phyloP scores from a whole-genome alignment of 306 rosid species.

The Ormosia semicastrata region DNA sequence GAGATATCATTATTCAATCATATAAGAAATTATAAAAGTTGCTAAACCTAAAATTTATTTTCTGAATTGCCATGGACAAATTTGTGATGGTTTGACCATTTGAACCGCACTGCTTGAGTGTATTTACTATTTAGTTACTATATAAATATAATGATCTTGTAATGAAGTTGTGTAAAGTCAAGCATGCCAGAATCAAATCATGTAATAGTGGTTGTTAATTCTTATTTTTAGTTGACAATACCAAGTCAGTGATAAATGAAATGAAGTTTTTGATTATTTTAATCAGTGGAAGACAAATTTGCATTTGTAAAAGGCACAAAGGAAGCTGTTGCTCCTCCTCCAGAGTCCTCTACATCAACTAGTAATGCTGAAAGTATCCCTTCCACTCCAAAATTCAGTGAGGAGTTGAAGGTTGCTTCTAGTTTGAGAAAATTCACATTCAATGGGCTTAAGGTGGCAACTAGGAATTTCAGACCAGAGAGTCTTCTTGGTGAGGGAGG shows the following conservation, averaged over 20 bases:
- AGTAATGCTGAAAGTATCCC: slow-evolving; percentile 71
- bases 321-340: slow-evolving; percentile 40
- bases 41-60: neutral
- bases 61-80: neutral
- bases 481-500: slow-evolving; percentile 99
- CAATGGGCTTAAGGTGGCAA: slow-evolving; percentile 85
- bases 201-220: slow-evolving; percentile 15
- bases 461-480: slow-evolving; percentile 96
- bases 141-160: slow-evolving; percentile 8
- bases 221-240: slow-evolving; percentile 15
- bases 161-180: slow-evolving; percentile 4
- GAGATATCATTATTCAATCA: slow-evolving; percentile 1
- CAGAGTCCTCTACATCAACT: slow-evolving; percentile 62
- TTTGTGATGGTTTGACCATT: slow-evolving; percentile 8
- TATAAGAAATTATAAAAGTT: neutral
- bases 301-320: slow-evolving; percentile 54
- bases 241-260: slow-evolving; percentile 7
- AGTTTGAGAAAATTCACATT: slow-evolving; percentile 89
- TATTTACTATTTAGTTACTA: neutral
- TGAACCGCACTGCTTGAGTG: neutral
- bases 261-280: slow-evolving; percentile 19
- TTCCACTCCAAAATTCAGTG: slow-evolving; percentile 79
- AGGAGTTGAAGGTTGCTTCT: slow-evolving; percentile 88
- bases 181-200: neutral
- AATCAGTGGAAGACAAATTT: slow-evolving; percentile 57